These are phyloP conservation scores for Ricinus communis DNA, from an alignment of 345 rosid genomes.

Conservation along the genomic window DNA sequence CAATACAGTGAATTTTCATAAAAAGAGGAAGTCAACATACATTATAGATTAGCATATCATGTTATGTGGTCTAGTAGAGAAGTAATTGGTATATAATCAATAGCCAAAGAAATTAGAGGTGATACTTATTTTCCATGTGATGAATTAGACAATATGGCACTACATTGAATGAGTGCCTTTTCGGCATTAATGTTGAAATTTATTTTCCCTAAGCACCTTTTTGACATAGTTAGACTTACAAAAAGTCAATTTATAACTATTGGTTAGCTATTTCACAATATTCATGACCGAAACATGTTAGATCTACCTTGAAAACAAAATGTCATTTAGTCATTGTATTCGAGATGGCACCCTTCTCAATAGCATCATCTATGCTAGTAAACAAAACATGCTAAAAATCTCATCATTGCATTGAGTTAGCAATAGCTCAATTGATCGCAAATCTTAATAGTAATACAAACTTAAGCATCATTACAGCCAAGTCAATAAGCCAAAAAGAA, in stretches of 20 bases:
- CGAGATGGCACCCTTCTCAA: no score
- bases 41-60: background rate
- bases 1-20: background rate
- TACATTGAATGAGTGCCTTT: no score
- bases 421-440: background rate
- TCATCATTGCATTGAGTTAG: background rate
- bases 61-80: background rate
- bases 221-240: no score
- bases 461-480: conserved; percentile 8
- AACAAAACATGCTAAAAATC: no score
- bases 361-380: no score
- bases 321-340: no score
- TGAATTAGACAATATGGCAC: background rate
- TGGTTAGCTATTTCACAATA: no score
- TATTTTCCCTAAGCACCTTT: no score
- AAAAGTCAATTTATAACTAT: no score
- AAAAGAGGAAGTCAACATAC: background rate
- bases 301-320: no score
- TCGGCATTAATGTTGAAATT: no score
- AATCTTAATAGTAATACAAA: background rate
- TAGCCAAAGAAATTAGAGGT: background rate
- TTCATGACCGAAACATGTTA: no score
- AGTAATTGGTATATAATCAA: background rate
- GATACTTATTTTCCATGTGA: background rate
- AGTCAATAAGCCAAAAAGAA: conserved; percentile 8